Conservation (phyloP, 2,329 filamentous ascomycete genomes). For the Epichloe scottii region DNA sequence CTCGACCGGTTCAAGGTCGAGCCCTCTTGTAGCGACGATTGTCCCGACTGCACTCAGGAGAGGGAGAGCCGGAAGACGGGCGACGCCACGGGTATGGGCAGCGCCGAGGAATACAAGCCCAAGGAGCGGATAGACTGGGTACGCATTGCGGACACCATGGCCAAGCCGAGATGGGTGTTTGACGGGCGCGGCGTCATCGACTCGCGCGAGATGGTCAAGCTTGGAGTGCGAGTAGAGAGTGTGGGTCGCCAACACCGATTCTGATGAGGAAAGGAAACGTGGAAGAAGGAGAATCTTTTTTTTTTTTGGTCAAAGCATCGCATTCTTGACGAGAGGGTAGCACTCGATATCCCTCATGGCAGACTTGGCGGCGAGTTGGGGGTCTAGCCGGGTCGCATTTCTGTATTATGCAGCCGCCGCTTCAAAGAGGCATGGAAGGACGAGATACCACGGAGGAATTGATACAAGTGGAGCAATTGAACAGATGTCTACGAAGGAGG, state of each 20-base stretch:
- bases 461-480: too few species aligned
- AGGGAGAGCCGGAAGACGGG: conserved; percentile 24
- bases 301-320: not conserved
- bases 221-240: conserved; percentile 40
- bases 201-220: conserved; percentile 31
- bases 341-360: too few species aligned
- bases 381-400: too few species aligned
- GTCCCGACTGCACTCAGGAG: conserved; percentile 37
- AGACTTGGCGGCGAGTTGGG: too few species aligned
- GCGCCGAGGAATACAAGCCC: conserved; percentile 30
- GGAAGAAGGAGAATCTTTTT: not conserved
- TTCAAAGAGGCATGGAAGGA: too few species aligned
- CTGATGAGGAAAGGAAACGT: conserved; percentile 12
- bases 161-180: conserved; percentile 42
- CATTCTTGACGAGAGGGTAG: not conserved
- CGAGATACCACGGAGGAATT: too few species aligned
- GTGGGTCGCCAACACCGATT: conserved; percentile 36
- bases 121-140: conserved; percentile 40
- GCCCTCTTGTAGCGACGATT: conserved; percentile 31
- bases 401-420: too few species aligned
- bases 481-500: too few species aligned
- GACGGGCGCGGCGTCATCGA: conserved; percentile 44
- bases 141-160: conserved; percentile 35
- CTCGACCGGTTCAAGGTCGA: conserved; percentile 31
- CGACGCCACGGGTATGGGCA: conserved; percentile 29